Conservation (phyloP, 169 alveolate genomes). For the Miamiensis avidus region DNA sequence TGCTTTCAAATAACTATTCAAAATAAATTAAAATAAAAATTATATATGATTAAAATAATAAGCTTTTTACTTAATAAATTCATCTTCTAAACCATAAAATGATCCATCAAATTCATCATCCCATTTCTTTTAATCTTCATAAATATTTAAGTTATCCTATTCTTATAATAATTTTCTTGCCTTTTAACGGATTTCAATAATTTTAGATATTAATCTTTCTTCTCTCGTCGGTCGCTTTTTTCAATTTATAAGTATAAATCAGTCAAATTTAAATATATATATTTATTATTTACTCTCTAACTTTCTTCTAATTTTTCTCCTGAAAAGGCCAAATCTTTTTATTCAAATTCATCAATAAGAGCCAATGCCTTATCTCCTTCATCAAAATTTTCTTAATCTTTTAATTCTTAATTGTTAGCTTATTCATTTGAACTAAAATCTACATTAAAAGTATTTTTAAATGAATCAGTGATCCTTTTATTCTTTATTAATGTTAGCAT, state of each 20-base stretch:
- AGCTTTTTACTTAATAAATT: slow-evolving; percentile 17
- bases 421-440: slow-evolving; percentile 29
- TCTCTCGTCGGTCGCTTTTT: slow-evolving; percentile 24
- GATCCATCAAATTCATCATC: slow-evolving; percentile 17
- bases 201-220: slow-evolving; percentile 26
- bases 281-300: too few relatives aligned
- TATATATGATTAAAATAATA: neutral
- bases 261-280: too few relatives aligned
- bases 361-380: slow-evolving; percentile 10
- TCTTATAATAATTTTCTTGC: slow-evolving; percentile 19
- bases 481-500: slow-evolving; percentile 52
- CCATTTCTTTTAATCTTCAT: neutral
- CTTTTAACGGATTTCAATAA: slow-evolving; percentile 8
- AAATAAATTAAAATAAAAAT: neutral
- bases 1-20: slow-evolving; percentile 29
- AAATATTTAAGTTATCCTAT: slow-evolving; percentile 7
- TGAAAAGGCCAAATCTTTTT: slow-evolving; percentile 12
- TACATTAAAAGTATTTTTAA: slow-evolving; percentile 26
- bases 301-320: too few relatives aligned
- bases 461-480: slow-evolving; percentile 45
- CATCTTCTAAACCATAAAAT: slow-evolving; percentile 32
- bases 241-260: slow-evolving; percentile 20
- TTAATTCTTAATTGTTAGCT: neutral
- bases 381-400: slow-evolving; percentile 17
- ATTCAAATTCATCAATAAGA: neutral